A percentile compares a stretch with the other conserved stretches of the same genome.
These are phyloP conservation scores for Puccinia novopanici DNA, from an alignment of 1,284 basidiomycete species.

Conservation along the genomic window DNA sequence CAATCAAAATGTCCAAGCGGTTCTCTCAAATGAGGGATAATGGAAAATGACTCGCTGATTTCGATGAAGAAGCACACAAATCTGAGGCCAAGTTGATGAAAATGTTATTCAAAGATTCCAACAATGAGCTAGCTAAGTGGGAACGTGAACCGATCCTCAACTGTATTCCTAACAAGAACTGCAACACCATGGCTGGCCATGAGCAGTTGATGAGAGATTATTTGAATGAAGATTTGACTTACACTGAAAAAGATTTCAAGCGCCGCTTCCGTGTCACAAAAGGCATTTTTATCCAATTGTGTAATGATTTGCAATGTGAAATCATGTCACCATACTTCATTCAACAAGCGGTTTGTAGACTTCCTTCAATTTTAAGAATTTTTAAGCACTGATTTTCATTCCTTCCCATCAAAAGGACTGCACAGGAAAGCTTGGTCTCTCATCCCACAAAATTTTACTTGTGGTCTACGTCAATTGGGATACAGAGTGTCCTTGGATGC, in stretches of 20 bases:
- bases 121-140: not conserved
- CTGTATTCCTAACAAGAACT: conserved; percentile 3
- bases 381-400: no score
- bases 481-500: no score
- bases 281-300: conserved; percentile 3
- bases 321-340: not conserved
- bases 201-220: not conserved
- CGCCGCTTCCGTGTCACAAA: not conserved
- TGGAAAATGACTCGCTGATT: no score
- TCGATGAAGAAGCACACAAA: no score
- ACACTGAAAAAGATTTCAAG: not conserved
- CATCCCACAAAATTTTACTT: no score
- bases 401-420: no score
- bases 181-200: not conserved
- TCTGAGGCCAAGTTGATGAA: no score
- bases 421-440: no score
- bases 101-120: not conserved
- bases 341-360: not conserved
- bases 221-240: not conserved
- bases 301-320: not conserved
- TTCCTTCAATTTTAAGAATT: no score
- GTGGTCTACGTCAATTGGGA: no score
- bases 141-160: not conserved
- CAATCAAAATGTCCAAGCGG: no score
- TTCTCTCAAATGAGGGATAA: no score